Conservation (phyloP, 768 basidiomycete species). For the Gymnopilus junonius region DNA sequence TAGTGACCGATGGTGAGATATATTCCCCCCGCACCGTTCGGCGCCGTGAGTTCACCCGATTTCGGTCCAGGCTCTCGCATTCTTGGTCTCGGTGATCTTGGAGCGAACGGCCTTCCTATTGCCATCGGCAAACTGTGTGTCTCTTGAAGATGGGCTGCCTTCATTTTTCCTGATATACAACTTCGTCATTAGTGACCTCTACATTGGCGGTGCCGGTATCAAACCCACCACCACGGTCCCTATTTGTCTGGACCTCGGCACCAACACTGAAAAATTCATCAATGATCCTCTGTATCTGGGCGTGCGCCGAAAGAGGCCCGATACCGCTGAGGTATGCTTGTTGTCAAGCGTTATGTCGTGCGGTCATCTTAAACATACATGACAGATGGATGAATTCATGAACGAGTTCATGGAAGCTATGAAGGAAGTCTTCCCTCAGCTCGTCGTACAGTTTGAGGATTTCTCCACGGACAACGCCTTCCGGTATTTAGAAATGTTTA, state of each 20-base stretch:
- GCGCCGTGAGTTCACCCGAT: conserved; percentile 6
- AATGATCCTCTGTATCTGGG: conserved; percentile 81
- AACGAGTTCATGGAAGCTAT: conserved; percentile 77
- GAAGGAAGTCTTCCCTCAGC: conserved; percentile 63
- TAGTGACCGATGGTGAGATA: conserved; percentile 71
- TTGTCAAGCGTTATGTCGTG: background rate
- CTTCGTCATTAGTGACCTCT: conserved; percentile 51
- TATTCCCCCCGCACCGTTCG: conserved; percentile 13
- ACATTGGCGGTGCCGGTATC: conserved; percentile 74
- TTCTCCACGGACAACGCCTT: conserved; percentile 84
- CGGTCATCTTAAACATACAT: conserved; percentile 3
- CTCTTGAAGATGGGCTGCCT: background rate
- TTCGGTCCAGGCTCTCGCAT: conserved; percentile 62
- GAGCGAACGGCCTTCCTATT: conserved; percentile 59
- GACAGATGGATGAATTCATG: conserved; percentile 74
- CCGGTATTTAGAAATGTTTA: conserved; percentile 68
- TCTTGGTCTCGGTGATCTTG: conserved; percentile 63
- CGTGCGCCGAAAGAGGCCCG: conserved; percentile 57
- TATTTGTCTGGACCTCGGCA: conserved; percentile 76
- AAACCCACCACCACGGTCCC: conserved; percentile 60
- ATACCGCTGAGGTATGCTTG: conserved; percentile 41
- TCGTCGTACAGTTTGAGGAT: conserved; percentile 78
- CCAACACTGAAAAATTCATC: conserved; percentile 68
- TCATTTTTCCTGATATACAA: conserved; percentile 2
- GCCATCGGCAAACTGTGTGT: conserved; percentile 75